A percentile compares a stretch with the other conserved stretches of the same genome.
These are phyloP conservation scores for Clarkia xantiana DNA, from an alignment of 345 rosid species.

Conservation along the genomic window DNA sequence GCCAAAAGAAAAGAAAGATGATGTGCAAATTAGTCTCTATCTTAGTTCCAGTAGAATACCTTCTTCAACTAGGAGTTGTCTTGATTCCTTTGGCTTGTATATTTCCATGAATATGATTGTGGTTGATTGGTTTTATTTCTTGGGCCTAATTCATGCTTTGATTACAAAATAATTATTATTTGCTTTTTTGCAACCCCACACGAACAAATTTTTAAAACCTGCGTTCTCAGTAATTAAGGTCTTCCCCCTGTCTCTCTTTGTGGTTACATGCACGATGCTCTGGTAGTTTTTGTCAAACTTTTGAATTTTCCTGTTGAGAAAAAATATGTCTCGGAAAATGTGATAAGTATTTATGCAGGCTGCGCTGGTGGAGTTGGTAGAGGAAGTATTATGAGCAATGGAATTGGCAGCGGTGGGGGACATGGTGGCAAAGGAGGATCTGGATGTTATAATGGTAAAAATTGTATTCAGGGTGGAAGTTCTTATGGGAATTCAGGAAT, in stretches of 20 bases:
- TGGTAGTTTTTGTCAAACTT: neutral
- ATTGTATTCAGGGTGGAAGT: constrained; percentile 58
- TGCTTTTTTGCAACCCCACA: no score
- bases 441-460: constrained; percentile 46
- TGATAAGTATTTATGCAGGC: constrained; percentile 39
- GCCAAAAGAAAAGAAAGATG: neutral
- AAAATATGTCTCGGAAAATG: neutral
- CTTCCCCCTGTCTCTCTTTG: no score
- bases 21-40: neutral
- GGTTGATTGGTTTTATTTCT: no score
- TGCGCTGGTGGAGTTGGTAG: constrained; percentile 84
- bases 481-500: constrained; percentile 73
- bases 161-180: no score
- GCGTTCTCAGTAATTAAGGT: no score
- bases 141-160: no score
- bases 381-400: constrained; percentile 55
- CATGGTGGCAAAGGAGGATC: constrained; percentile 95
- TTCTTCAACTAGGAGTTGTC: neutral
- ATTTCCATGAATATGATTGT: no score
- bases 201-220: no score
- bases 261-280: no score
- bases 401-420: constrained; percentile 89
- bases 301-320: neutral
- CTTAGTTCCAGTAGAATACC: neutral
- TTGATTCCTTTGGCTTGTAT: no score